These are phyloP conservation scores for Ceratocystiopsis minuta DNA, from an alignment of 2,329 filamentous ascomycete genomes.

Conservation along the genomic window DNA sequence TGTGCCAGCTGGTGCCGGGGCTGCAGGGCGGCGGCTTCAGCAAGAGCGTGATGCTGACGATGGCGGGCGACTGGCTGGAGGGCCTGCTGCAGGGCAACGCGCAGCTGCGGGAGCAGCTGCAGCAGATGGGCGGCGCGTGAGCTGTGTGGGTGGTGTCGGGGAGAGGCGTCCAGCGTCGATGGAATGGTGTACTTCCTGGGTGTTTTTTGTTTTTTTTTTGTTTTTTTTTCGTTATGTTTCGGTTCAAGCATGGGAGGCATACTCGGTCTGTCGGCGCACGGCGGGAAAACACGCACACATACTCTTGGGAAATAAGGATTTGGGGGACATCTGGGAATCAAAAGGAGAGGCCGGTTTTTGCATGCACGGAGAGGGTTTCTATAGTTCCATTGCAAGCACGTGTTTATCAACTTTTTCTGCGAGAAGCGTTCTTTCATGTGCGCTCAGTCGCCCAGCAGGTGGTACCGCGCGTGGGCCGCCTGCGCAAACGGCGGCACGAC, in stretches of 20 bases:
- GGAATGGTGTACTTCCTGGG: not conserved
- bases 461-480: constrained; percentile 14
- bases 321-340: no score
- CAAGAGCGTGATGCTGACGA: constrained; percentile 62
- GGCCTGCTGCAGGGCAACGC: constrained; percentile 53
- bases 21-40: constrained; percentile 59
- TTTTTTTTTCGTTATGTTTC: not conserved
- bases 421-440: no score
- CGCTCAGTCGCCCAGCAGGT: constrained; percentile 9
- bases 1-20: constrained; percentile 60
- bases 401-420: no score
- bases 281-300: no score
- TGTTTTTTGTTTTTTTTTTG: not conserved
- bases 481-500: constrained; percentile 14
- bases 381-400: no score
- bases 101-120: constrained; percentile 33
- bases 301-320: no score
- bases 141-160: not conserved
- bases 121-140: constrained; percentile 7
- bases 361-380: no score
- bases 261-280: no score
- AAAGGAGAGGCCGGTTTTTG: no score
- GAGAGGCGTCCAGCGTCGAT: no score
- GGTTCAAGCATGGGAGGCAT: not conserved
- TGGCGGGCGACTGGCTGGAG: constrained; percentile 64